Percentiles rank a stretch among this genome's conserved stretches.
Conservation (phyloP, 1,284 basidiomycete species). For the Melampsora larici-populina region DNA sequence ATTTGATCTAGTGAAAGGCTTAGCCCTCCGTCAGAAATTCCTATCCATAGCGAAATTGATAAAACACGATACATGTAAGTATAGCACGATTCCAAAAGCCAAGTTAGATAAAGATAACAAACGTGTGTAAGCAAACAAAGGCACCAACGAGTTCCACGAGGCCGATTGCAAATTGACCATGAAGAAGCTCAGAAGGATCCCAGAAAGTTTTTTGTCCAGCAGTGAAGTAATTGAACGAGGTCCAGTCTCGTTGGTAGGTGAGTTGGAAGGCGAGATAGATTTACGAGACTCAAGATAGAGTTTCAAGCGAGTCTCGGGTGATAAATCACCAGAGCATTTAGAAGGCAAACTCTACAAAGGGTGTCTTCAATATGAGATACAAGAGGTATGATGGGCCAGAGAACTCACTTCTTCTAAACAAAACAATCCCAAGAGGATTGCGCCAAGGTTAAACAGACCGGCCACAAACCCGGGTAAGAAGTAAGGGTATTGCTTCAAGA, state of each 20-base stretch:
- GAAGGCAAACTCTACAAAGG: not conserved
- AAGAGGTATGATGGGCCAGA: not conserved
- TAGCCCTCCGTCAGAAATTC: constrained; percentile 32
- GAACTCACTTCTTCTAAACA: constrained; percentile 15
- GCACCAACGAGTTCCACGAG: constrained; percentile 28
- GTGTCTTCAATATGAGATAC: not conserved
- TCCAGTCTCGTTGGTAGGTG: not conserved
- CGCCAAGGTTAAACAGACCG: constrained; percentile 1
- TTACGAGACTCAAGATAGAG: not conserved
- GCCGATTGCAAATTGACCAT: constrained; percentile 19
- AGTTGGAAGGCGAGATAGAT: not conserved
- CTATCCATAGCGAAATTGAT: not conserved
- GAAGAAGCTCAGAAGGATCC: constrained; percentile 10
- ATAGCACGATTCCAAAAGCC: too few relatives aligned
- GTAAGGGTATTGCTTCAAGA: constrained; percentile 13
- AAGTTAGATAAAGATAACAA: not conserved
- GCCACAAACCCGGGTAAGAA: constrained; percentile 13
- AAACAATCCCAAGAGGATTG: not conserved
- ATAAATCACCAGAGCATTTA: not conserved
- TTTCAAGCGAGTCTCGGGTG: not conserved
- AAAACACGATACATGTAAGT: too few relatives aligned
- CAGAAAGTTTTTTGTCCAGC: constrained; percentile 2
- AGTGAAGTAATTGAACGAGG: not conserved
- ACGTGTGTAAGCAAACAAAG: constrained; percentile 36
- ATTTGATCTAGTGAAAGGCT: constrained; percentile 29